Percentiles rank a stretch among this genome's conserved stretches.
phyloP scores from a whole-genome alignment of 805 yeast species.

The Starmerella bombicola region DNA sequence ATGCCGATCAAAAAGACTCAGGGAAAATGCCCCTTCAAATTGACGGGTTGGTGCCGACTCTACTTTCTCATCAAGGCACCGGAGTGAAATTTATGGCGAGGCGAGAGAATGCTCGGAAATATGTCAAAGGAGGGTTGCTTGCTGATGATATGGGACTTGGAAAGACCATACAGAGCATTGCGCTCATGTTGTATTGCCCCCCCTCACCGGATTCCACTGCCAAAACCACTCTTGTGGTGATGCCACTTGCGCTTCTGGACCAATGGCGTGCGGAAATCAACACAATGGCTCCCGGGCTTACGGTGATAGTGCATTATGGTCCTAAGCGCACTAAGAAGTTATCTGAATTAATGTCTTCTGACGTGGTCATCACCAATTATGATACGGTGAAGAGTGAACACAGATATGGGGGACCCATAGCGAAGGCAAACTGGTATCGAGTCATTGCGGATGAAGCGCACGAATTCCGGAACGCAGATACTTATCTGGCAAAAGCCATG shows the following conservation, averaged over 20 bases:
- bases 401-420: constrained; percentile 23
- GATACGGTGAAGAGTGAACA: constrained; percentile 25
- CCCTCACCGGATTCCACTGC: constrained; percentile 3
- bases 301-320: constrained; percentile 29
- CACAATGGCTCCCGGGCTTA: constrained; percentile 30
- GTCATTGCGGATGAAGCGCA: constrained; percentile 59
- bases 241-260: constrained; percentile 33
- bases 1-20: background rate
- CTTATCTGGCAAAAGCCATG: constrained; percentile 39
- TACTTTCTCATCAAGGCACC: constrained; percentile 37
- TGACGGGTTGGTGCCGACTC: constrained; percentile 31
- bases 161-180: constrained; percentile 66
- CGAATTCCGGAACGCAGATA: constrained; percentile 39
- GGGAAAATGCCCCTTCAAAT: constrained; percentile 16
- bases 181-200: constrained; percentile 41
- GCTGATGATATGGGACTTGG: constrained; percentile 91
- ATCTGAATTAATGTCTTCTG: constrained; percentile 22
- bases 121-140: constrained; percentile 44
- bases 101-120: constrained; percentile 29
- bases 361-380: constrained; percentile 31
- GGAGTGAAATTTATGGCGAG: constrained; percentile 35
- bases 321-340: constrained; percentile 18
- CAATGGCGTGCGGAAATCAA: constrained; percentile 35
- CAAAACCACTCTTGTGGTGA: constrained; percentile 32
- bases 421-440: constrained; percentile 36